phyloP scores from a whole-genome alignment of 345 rosid genomes.

The Pugionium dolabratum region DNA sequence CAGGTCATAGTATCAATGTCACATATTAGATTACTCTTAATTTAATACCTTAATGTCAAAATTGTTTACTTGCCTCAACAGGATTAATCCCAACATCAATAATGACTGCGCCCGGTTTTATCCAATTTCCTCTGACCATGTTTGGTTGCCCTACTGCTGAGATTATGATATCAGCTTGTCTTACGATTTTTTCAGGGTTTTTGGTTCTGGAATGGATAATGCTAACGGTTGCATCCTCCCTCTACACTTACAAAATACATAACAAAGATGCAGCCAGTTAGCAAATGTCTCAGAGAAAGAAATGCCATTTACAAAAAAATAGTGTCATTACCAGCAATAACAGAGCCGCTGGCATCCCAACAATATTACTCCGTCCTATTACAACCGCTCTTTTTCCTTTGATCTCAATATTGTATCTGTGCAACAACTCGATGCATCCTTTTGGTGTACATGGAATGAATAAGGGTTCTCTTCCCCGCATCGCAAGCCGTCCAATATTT shows the following conservation, averaged over 20 bases:
- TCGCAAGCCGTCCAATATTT: constrained; percentile 82
- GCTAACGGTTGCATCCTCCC: constrained; percentile 81
- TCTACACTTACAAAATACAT: constrained; percentile 41
- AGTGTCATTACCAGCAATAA: constrained; percentile 56
- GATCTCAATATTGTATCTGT: constrained; percentile 63
- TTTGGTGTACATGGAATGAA: constrained; percentile 90
- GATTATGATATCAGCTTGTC: constrained; percentile 77
- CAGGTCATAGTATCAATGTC: neutral
- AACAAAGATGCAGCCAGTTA: neutral
- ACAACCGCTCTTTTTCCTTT: constrained; percentile 88
- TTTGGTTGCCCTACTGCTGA: constrained; percentile 80
- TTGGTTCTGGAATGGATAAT: constrained; percentile 77
- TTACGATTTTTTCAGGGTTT: constrained; percentile 70
- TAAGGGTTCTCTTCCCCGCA: constrained; percentile 82
- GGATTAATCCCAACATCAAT: constrained; percentile 91
- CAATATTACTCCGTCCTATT: constrained; percentile 90
- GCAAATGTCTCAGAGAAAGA: too few species aligned
- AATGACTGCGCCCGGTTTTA: constrained; percentile 84
- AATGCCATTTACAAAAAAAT: too few species aligned
- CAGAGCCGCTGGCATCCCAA: constrained; percentile 92
- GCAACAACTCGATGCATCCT: constrained; percentile 87
- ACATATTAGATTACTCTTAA: neutral
- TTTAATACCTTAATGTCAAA: neutral
- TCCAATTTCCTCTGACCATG: constrained; percentile 86
- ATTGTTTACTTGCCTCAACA: constrained; percentile 55